Evolutionary conservation across 352 stramenopile species (phyloP), one percentile per base, ranked within the genome.

Genomic region (Pythium folliculosum): DNA sequence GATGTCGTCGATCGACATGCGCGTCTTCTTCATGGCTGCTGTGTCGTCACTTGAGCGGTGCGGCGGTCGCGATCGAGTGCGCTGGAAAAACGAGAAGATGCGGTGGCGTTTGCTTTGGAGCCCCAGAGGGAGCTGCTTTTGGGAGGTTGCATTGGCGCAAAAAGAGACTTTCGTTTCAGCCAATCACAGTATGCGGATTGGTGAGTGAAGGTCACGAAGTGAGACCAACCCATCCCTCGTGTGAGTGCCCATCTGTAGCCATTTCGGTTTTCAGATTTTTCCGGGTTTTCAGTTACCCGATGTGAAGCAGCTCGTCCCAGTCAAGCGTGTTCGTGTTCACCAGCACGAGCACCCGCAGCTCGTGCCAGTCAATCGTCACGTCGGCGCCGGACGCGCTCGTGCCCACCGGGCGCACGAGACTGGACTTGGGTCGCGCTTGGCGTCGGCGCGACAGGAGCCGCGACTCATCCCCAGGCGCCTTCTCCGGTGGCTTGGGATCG

Each of bases 1-100:
- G 77, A 95, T 93, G 70, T 95, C 86, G 51, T 93, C 86, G 73
- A 95, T 93, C 35, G 85, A 88, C 86, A 95, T 95, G 70, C 86
- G 86, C 61, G 80, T 89, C 74, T 92, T 92, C 81, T 89, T 91
- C 84, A 94, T 93, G 55, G 65, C 69, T 27, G 51, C 51, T 5
- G 35, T 40, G 12, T 40, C 35, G 35, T 1, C 35, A 14, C 35
- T 40, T 40, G 8, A 7, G 35, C 12, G 8, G 10, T 27, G 6
- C 21, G 22, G 16, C 23, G 50, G 6, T 23, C 13, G 21, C 4
- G 25, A 7, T 56, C 50, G 45, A 52, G 5, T 32, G 27, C 27
- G 27, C 3, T 32, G 27, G 27, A 32, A 32, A 32, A 32, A 2
- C n/a, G n/a, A n/a, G 5, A 40, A 40, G 35, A 40, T 40, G 35